These are phyloP conservation scores for Penicillium maclennaniae DNA, from an alignment of 495 filamentous ascomycete species.

Conservation along the genomic window DNA sequence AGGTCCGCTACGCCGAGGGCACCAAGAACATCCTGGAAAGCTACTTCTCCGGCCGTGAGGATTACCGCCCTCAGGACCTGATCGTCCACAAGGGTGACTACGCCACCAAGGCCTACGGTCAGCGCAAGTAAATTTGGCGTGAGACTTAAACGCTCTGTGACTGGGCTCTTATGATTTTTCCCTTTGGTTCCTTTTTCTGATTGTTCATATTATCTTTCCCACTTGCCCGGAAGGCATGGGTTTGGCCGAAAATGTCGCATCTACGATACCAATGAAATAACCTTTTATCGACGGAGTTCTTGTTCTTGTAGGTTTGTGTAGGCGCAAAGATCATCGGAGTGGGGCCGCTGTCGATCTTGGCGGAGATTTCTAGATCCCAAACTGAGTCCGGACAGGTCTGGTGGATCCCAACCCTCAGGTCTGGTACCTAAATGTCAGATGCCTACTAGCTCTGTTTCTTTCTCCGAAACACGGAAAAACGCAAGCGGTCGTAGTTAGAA, in stretches of 20 bases:
- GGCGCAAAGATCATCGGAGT: constrained; percentile 1
- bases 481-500: not conserved
- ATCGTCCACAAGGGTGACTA: constrained; percentile 93
- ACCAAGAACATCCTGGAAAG: constrained; percentile 84
- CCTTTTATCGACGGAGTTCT: not conserved
- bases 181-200: not conserved
- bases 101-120: constrained; percentile 91
- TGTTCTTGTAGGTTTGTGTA: not conserved
- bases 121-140: constrained; percentile 56
- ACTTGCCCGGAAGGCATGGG: constrained; percentile 11
- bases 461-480: not conserved
- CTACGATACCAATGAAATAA: constrained; percentile 32
- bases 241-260: constrained; percentile 21
- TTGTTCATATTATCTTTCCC: constrained; percentile 13
- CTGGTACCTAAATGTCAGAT: not conserved
- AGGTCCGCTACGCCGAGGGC: constrained; percentile 89
- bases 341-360: constrained; percentile 8
- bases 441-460: not conserved
- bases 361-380: not conserved
- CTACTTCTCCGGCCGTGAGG: constrained; percentile 81
- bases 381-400: not conserved
- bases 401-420: not conserved
- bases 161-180: constrained; percentile 8
- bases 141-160: not conserved
- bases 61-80: constrained; percentile 88